Conservation (phyloP, 352 stramenopile species). For the Pythium monospermum region DNA sequence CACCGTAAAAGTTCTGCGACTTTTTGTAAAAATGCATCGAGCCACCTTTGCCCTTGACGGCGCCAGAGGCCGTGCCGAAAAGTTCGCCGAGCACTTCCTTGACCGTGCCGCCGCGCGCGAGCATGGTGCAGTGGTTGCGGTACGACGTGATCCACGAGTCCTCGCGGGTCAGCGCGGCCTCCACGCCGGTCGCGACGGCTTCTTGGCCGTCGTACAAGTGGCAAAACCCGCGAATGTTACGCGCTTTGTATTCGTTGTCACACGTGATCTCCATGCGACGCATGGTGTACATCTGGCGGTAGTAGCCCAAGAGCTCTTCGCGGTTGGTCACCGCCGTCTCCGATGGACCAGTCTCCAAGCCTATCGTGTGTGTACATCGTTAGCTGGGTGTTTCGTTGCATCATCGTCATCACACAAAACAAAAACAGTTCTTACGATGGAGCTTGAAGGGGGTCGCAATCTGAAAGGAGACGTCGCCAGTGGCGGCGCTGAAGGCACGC, state of each 20-base stretch:
- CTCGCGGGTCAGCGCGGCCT: conserved; percentile 90
- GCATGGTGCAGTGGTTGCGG: conserved; percentile 98
- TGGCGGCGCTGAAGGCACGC: conserved; percentile 61
- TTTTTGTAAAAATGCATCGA: conserved; percentile 99
- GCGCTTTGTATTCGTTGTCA: conserved; percentile 99
- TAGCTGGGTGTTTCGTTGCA: not conserved
- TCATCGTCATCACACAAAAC: too few species aligned
- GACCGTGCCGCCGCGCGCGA: conserved; percentile 92
- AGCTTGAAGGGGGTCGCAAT: conserved; percentile 72
- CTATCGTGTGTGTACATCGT: conserved; percentile 21
- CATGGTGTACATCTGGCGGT: conserved; percentile 99
- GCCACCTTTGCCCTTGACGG: conserved; percentile 95
- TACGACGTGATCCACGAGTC: conserved; percentile 99
- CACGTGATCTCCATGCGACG: conserved; percentile 99
- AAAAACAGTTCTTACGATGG: too few species aligned
- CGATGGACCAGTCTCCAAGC: conserved; percentile 63
- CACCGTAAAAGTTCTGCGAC: conserved; percentile 97
- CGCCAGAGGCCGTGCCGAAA: conserved; percentile 91
- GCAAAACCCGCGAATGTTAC: conserved; percentile 98
- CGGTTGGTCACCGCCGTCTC: conserved; percentile 83
- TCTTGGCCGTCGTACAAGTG: conserved; percentile 99
- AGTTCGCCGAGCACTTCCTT: conserved; percentile 94
- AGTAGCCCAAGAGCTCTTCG: conserved; percentile 96
- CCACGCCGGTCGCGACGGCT: conserved; percentile 97
- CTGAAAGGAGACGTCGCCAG: conserved; percentile 65